Evolutionary conservation across 148 eudicot species (phyloP), one percentile per base, ranked within the genome.

Genomic region (Salicornia ramosissima): DNA sequence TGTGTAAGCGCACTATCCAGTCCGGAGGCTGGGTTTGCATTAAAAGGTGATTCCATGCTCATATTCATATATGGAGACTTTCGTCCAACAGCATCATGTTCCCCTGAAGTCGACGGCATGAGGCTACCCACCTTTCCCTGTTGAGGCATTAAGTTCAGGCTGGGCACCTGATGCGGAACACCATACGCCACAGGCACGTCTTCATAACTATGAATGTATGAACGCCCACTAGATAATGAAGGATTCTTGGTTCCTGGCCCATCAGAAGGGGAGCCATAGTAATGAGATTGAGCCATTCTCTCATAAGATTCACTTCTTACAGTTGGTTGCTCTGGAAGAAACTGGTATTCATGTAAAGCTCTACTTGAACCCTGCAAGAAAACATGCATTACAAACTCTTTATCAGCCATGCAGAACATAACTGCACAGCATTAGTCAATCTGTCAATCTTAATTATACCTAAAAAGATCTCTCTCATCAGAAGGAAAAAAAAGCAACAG

Each of bases 271-370:
- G 85, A 85, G 46, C 84, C 79, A 71, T 88, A 80, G 70, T 83
- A 83, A 64, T 86, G 90, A 77, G 91, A 66, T 59, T 86, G 86
- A 70, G 77, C 47, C 70, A 81, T 73, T 90, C 92, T 79, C 56
- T 90, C 91, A 75, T 86, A 85, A 26, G 86, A 67, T 74, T 90
- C 96, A 66, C 59, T 79, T 80, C 86, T 82, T 56, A 80, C 80
- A 67, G 88, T 85, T 73, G 98, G 96, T 71, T 90, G 87, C 81
- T 92, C 94, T 26, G 96, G 96, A 52, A 92, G 88, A 85, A 92
- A 92, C 70, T 92, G 94, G 73, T 88, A 92, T 55, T 92, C 96
- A 61, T 83, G 96, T 72, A 83, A 42, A 47, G 87, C 88, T 83
- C 88, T 85, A 24, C 73, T 78, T 72, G 86, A 73, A 74, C 84